phyloP scores from a whole-genome alignment of 805 yeast genomes.

The Yamadazyma philogaea region DNA sequence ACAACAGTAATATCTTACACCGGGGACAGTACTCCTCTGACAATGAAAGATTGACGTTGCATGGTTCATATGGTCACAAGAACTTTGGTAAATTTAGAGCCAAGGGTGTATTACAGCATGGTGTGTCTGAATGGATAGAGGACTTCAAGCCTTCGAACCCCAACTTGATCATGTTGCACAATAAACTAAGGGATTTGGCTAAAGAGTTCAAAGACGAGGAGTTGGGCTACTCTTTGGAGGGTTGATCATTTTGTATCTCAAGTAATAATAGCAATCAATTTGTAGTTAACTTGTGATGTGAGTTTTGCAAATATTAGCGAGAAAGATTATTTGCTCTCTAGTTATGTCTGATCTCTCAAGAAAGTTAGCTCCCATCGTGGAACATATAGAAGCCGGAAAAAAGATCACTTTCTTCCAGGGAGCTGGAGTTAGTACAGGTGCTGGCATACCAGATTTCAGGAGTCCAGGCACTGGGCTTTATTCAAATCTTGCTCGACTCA shows the following conservation, averaged over 20 bases:
- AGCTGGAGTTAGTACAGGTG: constrained; percentile 90
- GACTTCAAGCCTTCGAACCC: constrained; percentile 28
- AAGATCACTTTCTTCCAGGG: constrained; percentile 73
- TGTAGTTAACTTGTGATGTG: background rate
- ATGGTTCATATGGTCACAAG: constrained; percentile 49
- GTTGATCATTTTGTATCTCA: too few relatives aligned
- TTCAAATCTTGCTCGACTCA: constrained; percentile 67
- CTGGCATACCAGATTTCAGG: constrained; percentile 95
- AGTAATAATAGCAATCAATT: too few relatives aligned
- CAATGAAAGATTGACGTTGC: constrained; percentile 43
- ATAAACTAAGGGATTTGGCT: constrained; percentile 28
- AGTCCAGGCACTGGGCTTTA: constrained; percentile 88
- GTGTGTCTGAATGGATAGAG: constrained; percentile 47
- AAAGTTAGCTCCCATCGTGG: constrained; percentile 27
- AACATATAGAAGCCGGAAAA: constrained; percentile 29
- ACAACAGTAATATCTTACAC: constrained; percentile 49
- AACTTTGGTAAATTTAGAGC: constrained; percentile 43
- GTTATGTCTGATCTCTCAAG: constrained; percentile 7
- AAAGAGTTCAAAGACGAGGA: constrained; percentile 29
- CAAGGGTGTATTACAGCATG: constrained; percentile 52
- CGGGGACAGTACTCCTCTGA: constrained; percentile 42
- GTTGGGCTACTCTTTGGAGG: constrained; percentile 40
- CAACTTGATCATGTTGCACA: constrained; percentile 27
- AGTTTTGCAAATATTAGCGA: background rate
- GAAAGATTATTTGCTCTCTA: too few relatives aligned